Evolutionary conservation across 1,139 yeast species (phyloP).

Genomic region (Starmera stellimalicola): DNA sequence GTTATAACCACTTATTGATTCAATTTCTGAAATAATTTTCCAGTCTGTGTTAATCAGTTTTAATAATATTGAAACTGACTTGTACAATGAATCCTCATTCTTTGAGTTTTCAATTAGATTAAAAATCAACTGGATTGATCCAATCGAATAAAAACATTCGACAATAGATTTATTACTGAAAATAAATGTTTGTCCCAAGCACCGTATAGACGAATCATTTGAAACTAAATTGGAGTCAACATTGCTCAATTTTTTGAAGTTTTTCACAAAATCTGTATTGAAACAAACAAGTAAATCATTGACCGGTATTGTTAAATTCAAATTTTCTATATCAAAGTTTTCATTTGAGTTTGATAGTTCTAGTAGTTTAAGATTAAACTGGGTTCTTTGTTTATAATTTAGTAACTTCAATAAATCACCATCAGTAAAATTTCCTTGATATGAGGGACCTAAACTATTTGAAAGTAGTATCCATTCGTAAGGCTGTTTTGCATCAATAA

Average conservation of each 20-base stretch:
- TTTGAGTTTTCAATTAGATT: constrained; percentile 24
- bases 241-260: constrained; percentile 1
- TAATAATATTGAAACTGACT: constrained; percentile 24
- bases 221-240: constrained; percentile 3
- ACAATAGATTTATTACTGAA: constrained; percentile 16
- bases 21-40: constrained; percentile 28
- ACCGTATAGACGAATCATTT: not conserved
- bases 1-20: constrained; percentile 31
- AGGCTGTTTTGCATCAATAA: constrained; percentile 20
- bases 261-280: constrained; percentile 8
- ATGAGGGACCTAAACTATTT: constrained; percentile 28
- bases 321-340: constrained; percentile 11
- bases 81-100: constrained; percentile 16
- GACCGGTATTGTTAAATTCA: constrained; percentile 10
- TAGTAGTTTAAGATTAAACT: constrained; percentile 22
- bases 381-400: constrained; percentile 24
- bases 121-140: constrained; percentile 26
- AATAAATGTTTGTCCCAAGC: constrained; percentile 13
- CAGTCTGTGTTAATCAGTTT: constrained; percentile 23
- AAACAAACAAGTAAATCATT: constrained; percentile 10
- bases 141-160: constrained; percentile 27
- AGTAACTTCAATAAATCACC: constrained; percentile 23
- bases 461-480: constrained; percentile 29
- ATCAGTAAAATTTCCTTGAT: constrained; percentile 30
- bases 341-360: constrained; percentile 11